These are phyloP conservation scores for Neonectria hederae DNA, from an alignment of 2,329 filamentous ascomycete genomes.

Conservation along the genomic window DNA sequence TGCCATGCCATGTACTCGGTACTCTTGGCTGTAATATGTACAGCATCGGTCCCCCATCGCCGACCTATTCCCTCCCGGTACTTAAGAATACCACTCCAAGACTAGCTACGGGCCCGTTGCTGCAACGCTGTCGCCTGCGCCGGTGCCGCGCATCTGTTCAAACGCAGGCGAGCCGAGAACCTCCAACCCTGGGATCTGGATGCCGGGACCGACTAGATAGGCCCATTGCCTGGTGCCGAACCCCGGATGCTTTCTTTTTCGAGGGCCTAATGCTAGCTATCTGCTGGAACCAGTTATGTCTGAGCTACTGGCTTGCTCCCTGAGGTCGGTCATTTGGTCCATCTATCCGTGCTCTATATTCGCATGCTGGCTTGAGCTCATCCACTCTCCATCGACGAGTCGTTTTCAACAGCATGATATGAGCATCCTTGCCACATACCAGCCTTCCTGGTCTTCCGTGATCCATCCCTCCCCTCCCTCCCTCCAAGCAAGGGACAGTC, in stretches of 20 bases:
- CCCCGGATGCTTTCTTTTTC: slow-evolving; percentile 19
- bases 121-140: background rate
- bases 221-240: slow-evolving; percentile 6
- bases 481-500: slow-evolving; percentile 14
- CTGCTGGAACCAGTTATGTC: background rate
- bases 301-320: background rate
- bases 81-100: background rate
- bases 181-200: slow-evolving; percentile 7
- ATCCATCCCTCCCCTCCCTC: slow-evolving; percentile 7
- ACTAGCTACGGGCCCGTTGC: background rate
- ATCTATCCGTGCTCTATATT: too few relatives aligned
- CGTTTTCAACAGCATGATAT: slow-evolving; percentile 12
- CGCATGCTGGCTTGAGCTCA: background rate
- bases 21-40: background rate
- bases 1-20: background rate
- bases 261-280: background rate
- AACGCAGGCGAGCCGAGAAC: slow-evolving; percentile 7
- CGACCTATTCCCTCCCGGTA: background rate
- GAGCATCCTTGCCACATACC: slow-evolving; percentile 15
- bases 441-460: slow-evolving; percentile 14
- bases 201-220: background rate
- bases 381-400: background rate
- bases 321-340: slow-evolving; percentile 1
- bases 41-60: background rate
- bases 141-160: slow-evolving; percentile 13